Conservation (phyloP, 176 grass and related monocot species). For the Phyllostachys edulis region DNA sequence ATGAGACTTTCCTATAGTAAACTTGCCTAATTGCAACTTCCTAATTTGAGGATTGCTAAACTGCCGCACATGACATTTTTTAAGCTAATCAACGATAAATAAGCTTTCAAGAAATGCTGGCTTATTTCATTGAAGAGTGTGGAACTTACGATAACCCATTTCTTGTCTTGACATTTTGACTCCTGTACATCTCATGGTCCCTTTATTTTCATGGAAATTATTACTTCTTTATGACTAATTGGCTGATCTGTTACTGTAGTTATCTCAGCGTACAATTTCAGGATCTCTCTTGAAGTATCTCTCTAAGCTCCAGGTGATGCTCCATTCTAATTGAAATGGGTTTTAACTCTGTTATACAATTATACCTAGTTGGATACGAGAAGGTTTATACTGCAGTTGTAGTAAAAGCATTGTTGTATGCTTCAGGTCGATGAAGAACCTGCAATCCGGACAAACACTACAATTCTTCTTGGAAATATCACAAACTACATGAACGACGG, state of each 20-base stretch:
- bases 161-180: neutral
- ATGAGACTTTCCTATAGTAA: too few species aligned
- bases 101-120: neutral
- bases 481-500: constrained; percentile 95
- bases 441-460: constrained; percentile 94
- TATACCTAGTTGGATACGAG: neutral
- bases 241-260: constrained; percentile 53
- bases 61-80: too few species aligned
- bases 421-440: constrained; percentile 93
- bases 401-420: constrained; percentile 34
- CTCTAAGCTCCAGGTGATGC: constrained; percentile 89
- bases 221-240: constrained; percentile 27
- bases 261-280: constrained; percentile 94
- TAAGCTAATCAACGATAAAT: neutral
- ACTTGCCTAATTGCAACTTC: too few species aligned
- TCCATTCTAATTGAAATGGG: constrained; percentile 24
- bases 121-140: constrained; percentile 8
- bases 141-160: neutral
- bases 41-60: too few species aligned
- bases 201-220: constrained; percentile 7
- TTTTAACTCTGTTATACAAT: neutral
- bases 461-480: constrained; percentile 98
- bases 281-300: constrained; percentile 99
- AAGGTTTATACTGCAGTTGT: constrained; percentile 3
- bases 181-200: neutral